Percentiles rank a stretch among this genome's conserved stretches.
Evolutionary conservation across 2,329 filamentous ascomycete genomes (phyloP).

Genomic region (Penicillium hordei): DNA sequence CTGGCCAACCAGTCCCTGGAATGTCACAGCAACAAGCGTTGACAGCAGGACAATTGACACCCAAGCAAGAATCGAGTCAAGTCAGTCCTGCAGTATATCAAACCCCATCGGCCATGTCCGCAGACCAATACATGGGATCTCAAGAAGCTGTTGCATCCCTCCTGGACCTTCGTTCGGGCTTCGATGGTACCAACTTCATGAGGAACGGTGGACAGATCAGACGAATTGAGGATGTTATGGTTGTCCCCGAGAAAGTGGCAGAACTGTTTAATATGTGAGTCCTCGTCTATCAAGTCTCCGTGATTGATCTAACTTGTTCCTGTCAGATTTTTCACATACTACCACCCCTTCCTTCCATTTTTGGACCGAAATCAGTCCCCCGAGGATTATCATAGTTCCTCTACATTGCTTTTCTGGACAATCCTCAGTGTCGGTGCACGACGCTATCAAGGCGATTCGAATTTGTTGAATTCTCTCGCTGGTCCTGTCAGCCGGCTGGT

Average conservation of each 20-base stretch:
- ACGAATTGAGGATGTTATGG: constrained; percentile 53
- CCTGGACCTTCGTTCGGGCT: constrained; percentile 50
- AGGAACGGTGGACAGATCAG: constrained; percentile 53
- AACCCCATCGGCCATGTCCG: constrained; percentile 38
- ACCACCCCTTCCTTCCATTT: constrained; percentile 65
- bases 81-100: constrained; percentile 37
- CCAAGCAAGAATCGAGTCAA: constrained; percentile 41
- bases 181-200: constrained; percentile 43
- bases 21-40: constrained; percentile 26
- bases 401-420: constrained; percentile 68
- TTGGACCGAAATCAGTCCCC: constrained; percentile 56
- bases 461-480: constrained; percentile 54
- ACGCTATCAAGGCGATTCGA: constrained; percentile 56
- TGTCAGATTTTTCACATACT: constrained; percentile 61
- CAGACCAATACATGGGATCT: constrained; percentile 47
- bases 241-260: constrained; percentile 44
- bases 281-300: neutral
- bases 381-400: constrained; percentile 58
- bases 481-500: constrained; percentile 58
- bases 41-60: constrained; percentile 30
- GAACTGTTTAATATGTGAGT: constrained; percentile 49
- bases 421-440: constrained; percentile 63
- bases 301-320: constrained; percentile 23
- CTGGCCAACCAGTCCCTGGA: constrained; percentile 25
- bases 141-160: constrained; percentile 53